Conservation (phyloP, 768 basidiomycete genomes). For the Macrolepiota fuliginosa region DNA sequence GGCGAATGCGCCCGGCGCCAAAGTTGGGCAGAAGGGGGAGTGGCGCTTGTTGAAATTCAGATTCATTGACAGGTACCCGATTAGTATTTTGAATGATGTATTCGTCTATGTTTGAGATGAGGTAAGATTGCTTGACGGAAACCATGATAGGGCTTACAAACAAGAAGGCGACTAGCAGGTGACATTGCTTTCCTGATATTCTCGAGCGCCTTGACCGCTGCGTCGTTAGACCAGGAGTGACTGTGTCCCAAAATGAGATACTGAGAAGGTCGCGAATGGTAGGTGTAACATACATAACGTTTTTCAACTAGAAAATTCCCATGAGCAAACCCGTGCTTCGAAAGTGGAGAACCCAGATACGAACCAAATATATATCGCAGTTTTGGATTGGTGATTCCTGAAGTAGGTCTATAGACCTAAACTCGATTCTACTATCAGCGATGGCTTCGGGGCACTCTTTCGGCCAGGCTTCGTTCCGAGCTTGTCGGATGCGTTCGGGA, state of each 20-base stretch:
- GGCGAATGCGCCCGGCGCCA: constrained; percentile 35
- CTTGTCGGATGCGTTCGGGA: constrained; percentile 28
- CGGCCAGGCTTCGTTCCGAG: constrained; percentile 32
- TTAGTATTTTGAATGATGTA: constrained; percentile 29
- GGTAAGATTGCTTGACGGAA: background rate
- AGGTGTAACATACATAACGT: constrained; percentile 24
- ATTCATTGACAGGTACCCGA: constrained; percentile 2
- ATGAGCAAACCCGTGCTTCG: background rate
- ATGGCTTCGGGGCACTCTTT: constrained; percentile 34
- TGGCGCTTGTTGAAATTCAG: constrained; percentile 27
- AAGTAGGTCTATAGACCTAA: constrained; percentile 36
- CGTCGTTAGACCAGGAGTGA: constrained; percentile 34
- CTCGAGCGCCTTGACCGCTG: constrained; percentile 26
- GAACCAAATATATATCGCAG: constrained; percentile 39
- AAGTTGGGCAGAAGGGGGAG: constrained; percentile 48
- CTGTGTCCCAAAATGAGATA: constrained; percentile 15
- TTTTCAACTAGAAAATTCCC: constrained; percentile 21
- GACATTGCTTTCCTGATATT: constrained; percentile 32
- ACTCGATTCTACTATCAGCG: constrained; percentile 28
- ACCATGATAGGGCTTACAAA: constrained; percentile 23
- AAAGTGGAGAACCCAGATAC: constrained; percentile 5
- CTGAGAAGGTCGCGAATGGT: background rate
- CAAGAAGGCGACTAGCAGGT: constrained; percentile 27
- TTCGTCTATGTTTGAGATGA: constrained; percentile 27
- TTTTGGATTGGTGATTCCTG: constrained; percentile 28